Percentiles rank a stretch among this genome's conserved stretches.
These are phyloP conservation scores for Porpolomopsis calyptriformis DNA, from an alignment of 768 basidiomycete species.

Conservation along the genomic window DNA sequence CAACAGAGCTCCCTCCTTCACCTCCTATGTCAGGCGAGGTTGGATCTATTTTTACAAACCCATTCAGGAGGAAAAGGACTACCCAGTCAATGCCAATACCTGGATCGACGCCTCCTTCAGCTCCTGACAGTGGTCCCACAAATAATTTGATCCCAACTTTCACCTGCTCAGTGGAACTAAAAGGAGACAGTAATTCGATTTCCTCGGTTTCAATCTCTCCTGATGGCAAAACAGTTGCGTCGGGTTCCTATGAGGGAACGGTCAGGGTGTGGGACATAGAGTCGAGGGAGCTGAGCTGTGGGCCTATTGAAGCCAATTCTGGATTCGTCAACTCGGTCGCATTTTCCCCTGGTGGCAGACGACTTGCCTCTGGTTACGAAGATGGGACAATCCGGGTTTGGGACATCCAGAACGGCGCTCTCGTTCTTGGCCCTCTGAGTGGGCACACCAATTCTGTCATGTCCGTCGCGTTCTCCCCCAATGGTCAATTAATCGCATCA, in stretches of 20 bases:
- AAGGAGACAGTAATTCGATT: not conserved
- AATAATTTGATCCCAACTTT: not conserved
- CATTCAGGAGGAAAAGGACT: not conserved
- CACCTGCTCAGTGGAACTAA: not conserved
- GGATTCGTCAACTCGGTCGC: constrained; percentile 8
- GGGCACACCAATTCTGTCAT: constrained; percentile 8
- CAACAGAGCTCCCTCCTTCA: not conserved
- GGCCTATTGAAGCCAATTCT: constrained; percentile 10
- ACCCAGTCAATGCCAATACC: not conserved
- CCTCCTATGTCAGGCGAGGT: not conserved
- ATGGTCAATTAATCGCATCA: constrained; percentile 38
- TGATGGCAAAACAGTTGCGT: not conserved
- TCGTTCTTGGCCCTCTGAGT: constrained; percentile 3
- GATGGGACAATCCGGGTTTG: constrained; percentile 13
- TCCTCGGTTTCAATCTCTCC: not conserved
- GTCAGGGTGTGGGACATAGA: not conserved
- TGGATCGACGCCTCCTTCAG: not conserved
- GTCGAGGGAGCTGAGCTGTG: not conserved
- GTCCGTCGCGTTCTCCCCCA: constrained; percentile 38
- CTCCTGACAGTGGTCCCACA: not conserved
- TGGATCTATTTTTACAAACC: not conserved
- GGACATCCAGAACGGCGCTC: constrained; percentile 10
- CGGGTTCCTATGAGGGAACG: not conserved
- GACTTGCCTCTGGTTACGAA: constrained; percentile 12
- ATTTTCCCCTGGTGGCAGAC: constrained; percentile 11